Evolutionary conservation across 345 rosid species (phyloP).

Genomic region (Syzygium oleosum): DNA sequence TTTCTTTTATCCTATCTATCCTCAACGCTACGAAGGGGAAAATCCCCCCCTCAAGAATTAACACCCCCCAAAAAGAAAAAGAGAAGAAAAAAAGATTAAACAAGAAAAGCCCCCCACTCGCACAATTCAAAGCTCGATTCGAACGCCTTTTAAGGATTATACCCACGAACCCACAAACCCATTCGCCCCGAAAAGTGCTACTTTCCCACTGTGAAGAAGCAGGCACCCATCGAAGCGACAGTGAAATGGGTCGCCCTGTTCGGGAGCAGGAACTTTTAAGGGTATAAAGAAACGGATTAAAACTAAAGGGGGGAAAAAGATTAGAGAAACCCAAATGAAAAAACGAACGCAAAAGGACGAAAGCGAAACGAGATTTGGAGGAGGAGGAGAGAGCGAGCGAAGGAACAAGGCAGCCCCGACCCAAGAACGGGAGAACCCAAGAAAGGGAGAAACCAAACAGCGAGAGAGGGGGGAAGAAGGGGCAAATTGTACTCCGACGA

Average conservation of each 20-base stretch:
- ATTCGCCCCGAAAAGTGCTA: neutral
- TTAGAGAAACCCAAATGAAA: neutral
- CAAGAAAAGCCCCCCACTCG: neutral
- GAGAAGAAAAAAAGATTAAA: neutral
- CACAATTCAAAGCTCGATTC: slow-evolving; percentile 16
- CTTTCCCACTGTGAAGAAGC: neutral
- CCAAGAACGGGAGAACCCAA: neutral
- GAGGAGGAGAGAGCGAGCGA: neutral
- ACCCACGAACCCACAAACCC: slow-evolving; percentile 8
- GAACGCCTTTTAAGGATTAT: neutral
- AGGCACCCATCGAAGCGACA: neutral
- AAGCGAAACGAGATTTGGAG: neutral
- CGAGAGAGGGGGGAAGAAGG: neutral
- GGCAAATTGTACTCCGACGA: slow-evolving; percentile 10
- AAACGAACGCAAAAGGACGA: neutral
- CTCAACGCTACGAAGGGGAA: neutral
- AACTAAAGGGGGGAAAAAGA: neutral
- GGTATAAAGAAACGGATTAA: neutral
- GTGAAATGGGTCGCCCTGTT: neutral
- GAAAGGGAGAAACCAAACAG: neutral
- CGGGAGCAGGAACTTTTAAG: neutral
- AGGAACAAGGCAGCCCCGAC: neutral
- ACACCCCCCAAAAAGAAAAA: neutral
- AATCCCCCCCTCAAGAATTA: neutral
- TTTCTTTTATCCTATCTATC: neutral